Percentiles rank a stretch among this genome's conserved stretches.
These are phyloP conservation scores for Skeletonema costatum DNA, from an alignment of 108 stramenopile genomes.

Conservation along the genomic window DNA sequence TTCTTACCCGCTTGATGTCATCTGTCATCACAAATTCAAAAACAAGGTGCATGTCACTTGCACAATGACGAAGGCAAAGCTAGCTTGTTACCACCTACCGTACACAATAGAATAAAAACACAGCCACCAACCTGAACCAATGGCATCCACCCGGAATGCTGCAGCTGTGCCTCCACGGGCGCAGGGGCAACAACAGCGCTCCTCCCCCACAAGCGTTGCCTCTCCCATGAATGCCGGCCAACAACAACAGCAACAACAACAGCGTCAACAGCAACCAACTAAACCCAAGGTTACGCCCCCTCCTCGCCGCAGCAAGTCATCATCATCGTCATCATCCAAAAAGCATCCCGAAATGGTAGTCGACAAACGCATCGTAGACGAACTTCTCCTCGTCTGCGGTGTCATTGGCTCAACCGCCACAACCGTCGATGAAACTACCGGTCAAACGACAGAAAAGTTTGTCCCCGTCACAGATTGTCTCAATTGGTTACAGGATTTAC, in stretches of 20 bases:
- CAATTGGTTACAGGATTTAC: slow-evolving; percentile 89
- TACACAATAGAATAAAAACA: no score
- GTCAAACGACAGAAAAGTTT: slow-evolving; percentile 30
- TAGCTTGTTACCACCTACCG: no score
- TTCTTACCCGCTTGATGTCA: no score
- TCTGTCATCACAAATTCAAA: no score
- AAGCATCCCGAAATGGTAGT: slow-evolving; percentile 58
- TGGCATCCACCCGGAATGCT: not conserved
- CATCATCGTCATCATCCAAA: not conserved
- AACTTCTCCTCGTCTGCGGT: slow-evolving; percentile 83
- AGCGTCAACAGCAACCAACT: not conserved
- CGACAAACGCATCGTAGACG: slow-evolving; percentile 76
- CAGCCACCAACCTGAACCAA: not conserved
- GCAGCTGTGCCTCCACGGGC: not conserved
- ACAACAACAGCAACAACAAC: not conserved
- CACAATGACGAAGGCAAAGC: no score
- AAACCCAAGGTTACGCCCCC: slow-evolving; percentile 1
- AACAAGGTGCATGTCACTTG: no score
- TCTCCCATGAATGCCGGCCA: not conserved
- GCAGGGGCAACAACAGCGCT: not conserved
- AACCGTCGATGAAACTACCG: slow-evolving; percentile 8
- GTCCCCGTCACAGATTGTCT: slow-evolving; percentile 85
- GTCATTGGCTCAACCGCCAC: slow-evolving; percentile 76
- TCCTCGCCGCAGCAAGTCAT: not conserved
- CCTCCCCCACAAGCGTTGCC: not conserved